These are phyloP conservation scores for Saturnispora mendoncae DNA, from an alignment of 805 yeast species.

Conservation along the genomic window DNA sequence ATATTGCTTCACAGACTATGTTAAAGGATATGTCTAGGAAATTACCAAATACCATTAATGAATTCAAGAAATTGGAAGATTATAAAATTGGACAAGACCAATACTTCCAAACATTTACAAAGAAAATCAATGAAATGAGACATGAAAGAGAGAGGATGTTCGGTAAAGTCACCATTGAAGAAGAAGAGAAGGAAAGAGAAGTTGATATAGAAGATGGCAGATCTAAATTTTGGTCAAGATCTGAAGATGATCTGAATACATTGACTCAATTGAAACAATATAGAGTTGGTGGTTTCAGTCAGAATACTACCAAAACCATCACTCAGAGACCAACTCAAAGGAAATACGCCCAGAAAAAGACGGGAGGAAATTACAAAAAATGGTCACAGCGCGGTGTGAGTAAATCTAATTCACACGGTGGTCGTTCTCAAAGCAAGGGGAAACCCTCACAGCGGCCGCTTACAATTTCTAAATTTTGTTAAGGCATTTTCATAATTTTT, in stretches of 20 bases:
- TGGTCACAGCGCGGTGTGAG: neutral
- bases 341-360: neutral
- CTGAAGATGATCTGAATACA: slow-evolving; percentile 5
- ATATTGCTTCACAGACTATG: slow-evolving; percentile 32
- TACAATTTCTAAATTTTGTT: slow-evolving; percentile 5
- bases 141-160: slow-evolving; percentile 15
- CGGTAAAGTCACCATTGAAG: slow-evolving; percentile 9
- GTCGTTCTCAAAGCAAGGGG: neutral
- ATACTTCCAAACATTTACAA: slow-evolving; percentile 22
- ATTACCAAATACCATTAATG: slow-evolving; percentile 44
- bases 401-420: no score
- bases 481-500: neutral
- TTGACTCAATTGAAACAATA: slow-evolving; percentile 4
- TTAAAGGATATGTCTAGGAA: slow-evolving; percentile 46
- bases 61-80: slow-evolving; percentile 34
- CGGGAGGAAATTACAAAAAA: neutral
- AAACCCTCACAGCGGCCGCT: neutral
- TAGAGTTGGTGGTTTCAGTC: neutral
- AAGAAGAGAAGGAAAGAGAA: no score
- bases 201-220: neutral
- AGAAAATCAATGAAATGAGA: slow-evolving; percentile 18
- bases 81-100: slow-evolving; percentile 26
- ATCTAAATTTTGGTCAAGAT: slow-evolving; percentile 8
- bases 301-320: no score
- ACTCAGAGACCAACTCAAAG: no score